Conservation (phyloP, 495 filamentous ascomycete species). For the Aspergillus hancockii region DNA sequence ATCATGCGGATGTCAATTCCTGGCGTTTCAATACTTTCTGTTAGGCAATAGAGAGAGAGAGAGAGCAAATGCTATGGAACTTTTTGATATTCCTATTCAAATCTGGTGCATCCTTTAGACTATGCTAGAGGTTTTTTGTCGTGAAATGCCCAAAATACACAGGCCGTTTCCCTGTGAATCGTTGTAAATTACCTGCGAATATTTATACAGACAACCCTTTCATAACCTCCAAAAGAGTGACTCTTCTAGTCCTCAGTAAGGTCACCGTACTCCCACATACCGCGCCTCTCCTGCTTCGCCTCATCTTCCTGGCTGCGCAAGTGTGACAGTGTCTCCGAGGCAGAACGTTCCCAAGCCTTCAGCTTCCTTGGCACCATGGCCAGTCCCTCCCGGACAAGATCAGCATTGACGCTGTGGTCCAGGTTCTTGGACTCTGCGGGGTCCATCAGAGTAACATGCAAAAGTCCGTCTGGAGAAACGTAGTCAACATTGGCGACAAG, state of each 20-base stretch:
- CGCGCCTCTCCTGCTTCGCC: constrained; percentile 74
- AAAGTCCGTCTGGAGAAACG: constrained; percentile 68
- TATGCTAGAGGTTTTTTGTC: neutral
- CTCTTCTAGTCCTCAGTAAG: constrained; percentile 75
- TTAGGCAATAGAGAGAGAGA: too few species aligned
- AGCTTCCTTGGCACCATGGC: constrained; percentile 89
- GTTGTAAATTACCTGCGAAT: constrained; percentile 10
- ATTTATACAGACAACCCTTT: constrained; percentile 17
- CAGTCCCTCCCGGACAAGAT: constrained; percentile 77
- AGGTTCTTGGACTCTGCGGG: constrained; percentile 57
- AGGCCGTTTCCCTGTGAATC: neutral
- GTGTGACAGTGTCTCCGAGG: constrained; percentile 63
- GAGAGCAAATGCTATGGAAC: too few species aligned
- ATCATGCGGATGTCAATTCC: neutral
- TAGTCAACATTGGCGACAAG: constrained; percentile 91
- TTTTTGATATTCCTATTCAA: constrained; percentile 7
- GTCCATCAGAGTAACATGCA: constrained; percentile 87
- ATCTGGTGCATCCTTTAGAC: neutral
- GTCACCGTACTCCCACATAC: constrained; percentile 99
- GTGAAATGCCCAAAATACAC: neutral
- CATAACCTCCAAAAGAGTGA: constrained; percentile 10
- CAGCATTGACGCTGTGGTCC: constrained; percentile 81
- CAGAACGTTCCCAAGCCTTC: constrained; percentile 82
- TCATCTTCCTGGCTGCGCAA: constrained; percentile 67
- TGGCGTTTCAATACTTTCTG: neutral